Evolutionary conservation across 1,139 yeast genomes (phyloP).

Genomic region (Kurtzmaniella natalensis): DNA sequence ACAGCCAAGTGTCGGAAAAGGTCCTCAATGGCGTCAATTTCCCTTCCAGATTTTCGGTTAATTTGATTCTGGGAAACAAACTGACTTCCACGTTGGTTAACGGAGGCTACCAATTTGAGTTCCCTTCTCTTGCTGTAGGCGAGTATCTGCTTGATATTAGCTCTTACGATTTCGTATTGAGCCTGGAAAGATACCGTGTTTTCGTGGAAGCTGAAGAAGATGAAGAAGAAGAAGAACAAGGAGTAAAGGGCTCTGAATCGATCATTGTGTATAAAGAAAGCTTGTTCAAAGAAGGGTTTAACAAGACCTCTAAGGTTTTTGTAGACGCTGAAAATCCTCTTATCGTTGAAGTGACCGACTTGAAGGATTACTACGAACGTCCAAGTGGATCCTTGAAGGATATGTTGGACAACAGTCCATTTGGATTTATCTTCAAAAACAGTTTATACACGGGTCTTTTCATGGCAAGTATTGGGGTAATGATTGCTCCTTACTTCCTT

Average conservation of each 20-base stretch:
- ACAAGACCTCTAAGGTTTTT: conserved; percentile 14
- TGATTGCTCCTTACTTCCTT: conserved; percentile 32
- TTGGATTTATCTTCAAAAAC: conserved; percentile 40
- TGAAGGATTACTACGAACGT: conserved; percentile 33
- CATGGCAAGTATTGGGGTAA: conserved; percentile 23
- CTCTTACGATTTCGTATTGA: conserved; percentile 35
- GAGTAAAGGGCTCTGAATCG: not conserved
- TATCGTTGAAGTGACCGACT: conserved; percentile 16
- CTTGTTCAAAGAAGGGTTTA: conserved; percentile 15
- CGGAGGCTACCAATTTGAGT: conserved; percentile 23
- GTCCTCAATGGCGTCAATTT: conserved; percentile 35
- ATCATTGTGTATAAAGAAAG: conserved; percentile 22
- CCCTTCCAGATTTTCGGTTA: conserved; percentile 30
- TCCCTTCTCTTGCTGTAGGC: conserved; percentile 24
- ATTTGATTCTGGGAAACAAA: conserved; percentile 13
- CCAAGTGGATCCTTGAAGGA: conserved; percentile 29
- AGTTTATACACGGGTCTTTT: conserved; percentile 34
- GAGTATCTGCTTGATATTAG: conserved; percentile 30
- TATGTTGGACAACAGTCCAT: conserved; percentile 38
- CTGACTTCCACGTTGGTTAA: conserved; percentile 17
- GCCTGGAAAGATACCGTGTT: conserved; percentile 23
- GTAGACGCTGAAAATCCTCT: conserved; percentile 19
- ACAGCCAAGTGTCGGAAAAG: conserved; percentile 2
- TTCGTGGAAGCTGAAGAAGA: conserved; percentile 19
- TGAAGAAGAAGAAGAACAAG: conserved; percentile 9